phyloP scores from a whole-genome alignment of 805 yeast species.

The Kodamaea kakaduensis region DNA sequence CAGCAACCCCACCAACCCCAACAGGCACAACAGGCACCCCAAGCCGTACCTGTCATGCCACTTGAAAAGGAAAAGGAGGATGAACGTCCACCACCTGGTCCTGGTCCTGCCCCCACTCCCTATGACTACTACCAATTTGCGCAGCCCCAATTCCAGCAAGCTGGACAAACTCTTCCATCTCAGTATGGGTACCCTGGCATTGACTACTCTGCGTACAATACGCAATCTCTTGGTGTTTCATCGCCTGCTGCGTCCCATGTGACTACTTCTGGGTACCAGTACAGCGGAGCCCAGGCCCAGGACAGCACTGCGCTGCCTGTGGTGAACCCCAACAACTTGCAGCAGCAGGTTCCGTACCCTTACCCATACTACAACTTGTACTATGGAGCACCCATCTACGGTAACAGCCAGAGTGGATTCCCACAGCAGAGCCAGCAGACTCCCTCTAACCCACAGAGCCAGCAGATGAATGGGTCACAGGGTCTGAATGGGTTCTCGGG shows the following conservation, averaged over 20 bases:
- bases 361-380: slow-evolving; percentile 43
- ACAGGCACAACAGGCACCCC: slow-evolving; percentile 12
- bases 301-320: slow-evolving; percentile 21
- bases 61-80: slow-evolving; percentile 5
- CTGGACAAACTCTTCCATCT: slow-evolving; percentile 35
- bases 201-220: slow-evolving; percentile 39
- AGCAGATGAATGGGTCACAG: slow-evolving; percentile 7
- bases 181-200: slow-evolving; percentile 43
- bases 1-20: no score
- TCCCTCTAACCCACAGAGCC: slow-evolving; percentile 3
- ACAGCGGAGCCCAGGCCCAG: slow-evolving; percentile 16
- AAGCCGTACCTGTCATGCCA: no score
- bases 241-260: slow-evolving; percentile 28
- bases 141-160: slow-evolving; percentile 42
- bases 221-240: slow-evolving; percentile 29
- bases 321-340: slow-evolving; percentile 25
- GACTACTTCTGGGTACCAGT: slow-evolving; percentile 24
- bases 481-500: slow-evolving; percentile 13
- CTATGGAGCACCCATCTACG: slow-evolving; percentile 40
- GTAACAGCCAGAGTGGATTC: slow-evolving; percentile 19
- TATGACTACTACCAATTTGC: slow-evolving; percentile 35
- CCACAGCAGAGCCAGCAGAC: slow-evolving; percentile 9
- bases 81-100: neutral
- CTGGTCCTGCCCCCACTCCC: slow-evolving; percentile 10
- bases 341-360: slow-evolving; percentile 30